phyloP scores from a whole-genome alignment of 352 stramenopile species.

The Globisporangium paroecandrum region DNA sequence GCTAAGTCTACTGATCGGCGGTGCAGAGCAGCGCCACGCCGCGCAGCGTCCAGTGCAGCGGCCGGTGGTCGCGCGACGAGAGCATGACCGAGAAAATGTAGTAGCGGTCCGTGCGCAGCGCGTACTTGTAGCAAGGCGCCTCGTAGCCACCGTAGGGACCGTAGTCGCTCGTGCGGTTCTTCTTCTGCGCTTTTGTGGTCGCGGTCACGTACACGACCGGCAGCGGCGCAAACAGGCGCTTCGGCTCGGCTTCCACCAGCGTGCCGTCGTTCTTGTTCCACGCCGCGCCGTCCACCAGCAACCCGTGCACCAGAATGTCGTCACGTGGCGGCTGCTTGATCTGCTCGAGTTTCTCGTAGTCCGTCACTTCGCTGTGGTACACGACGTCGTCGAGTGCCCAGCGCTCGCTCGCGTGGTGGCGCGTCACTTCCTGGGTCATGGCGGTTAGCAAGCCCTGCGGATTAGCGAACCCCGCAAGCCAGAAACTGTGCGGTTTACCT shows the following conservation, averaged over 20 bases:
- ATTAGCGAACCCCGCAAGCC: conserved; percentile 74
- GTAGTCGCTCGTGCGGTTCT: conserved; percentile 68
- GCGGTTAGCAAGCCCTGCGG: conserved; percentile 77
- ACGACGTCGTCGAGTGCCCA: conserved; percentile 80
- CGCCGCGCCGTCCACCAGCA: conserved; percentile 67
- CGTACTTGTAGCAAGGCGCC: conserved; percentile 76
- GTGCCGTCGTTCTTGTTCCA: conserved; percentile 72
- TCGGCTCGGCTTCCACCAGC: conserved; percentile 76
- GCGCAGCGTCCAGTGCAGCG: conserved; percentile 72
- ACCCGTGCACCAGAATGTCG: conserved; percentile 69
- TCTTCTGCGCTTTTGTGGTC: conserved; percentile 72
- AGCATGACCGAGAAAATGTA: conserved; percentile 76
- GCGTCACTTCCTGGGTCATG: conserved; percentile 70
- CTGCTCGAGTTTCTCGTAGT: conserved; percentile 75
- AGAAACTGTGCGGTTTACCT: conserved; percentile 64
- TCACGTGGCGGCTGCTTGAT: conserved; percentile 72
- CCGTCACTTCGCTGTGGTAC: conserved; percentile 79
- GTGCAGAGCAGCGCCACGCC: conserved; percentile 73
- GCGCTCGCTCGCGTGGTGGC: conserved; percentile 61
- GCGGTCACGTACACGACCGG: conserved; percentile 77
- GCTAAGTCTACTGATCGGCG: conserved; percentile 31
- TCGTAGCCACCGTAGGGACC: conserved; percentile 77
- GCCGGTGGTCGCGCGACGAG: conserved; percentile 70
- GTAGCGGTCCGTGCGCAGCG: conserved; percentile 66
- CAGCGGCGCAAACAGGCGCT: conserved; percentile 65